A percentile compares a stretch with the other conserved stretches of the same genome.
Evolutionary conservation across 495 filamentous ascomycete species (phyloP).

Genomic region (Lepidopterella palustris): DNA sequence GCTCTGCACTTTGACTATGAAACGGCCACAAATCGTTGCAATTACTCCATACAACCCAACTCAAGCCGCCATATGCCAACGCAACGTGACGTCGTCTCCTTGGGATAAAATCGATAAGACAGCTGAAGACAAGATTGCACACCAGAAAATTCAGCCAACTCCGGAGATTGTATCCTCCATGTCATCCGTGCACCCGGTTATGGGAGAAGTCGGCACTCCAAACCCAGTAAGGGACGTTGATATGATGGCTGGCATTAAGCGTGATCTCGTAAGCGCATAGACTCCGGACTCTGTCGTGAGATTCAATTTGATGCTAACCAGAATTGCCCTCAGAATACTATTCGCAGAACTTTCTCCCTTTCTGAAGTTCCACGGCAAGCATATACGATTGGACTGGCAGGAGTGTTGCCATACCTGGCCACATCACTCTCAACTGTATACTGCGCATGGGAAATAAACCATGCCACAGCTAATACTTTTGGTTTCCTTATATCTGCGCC

Average conservation of each 20-base stretch:
- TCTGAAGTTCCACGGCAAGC: conserved; percentile 71
- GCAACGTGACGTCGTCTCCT: conserved; percentile 15
- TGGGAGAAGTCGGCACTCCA: conserved; percentile 41
- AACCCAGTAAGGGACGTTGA: conserved; percentile 37
- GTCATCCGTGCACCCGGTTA: conserved; percentile 51
- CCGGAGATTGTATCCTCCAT: conserved; percentile 53
- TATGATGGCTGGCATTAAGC: conserved; percentile 60
- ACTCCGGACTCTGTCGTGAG: background rate
- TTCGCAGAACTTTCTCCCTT: conserved; percentile 85
- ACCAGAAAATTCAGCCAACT: conserved; percentile 47
- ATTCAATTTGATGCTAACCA: conserved; percentile 22
- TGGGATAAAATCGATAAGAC: conserved; percentile 45
- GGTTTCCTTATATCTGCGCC: conserved; percentile 63
- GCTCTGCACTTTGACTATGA: conserved; percentile 15
- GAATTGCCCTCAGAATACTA: conserved; percentile 51
- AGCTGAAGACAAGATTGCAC: conserved; percentile 44
- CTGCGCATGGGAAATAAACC: conserved; percentile 54
- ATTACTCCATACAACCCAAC: conserved; percentile 16
- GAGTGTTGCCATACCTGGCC: conserved; percentile 81
- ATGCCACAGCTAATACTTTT: conserved; percentile 45
- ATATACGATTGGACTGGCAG: conserved; percentile 75
- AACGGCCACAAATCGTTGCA: conserved; percentile 11
- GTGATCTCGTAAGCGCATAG: conserved; percentile 76
- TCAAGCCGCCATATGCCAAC: conserved; percentile 22
- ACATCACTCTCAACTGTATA: conserved; percentile 85